Evolutionary conservation across 2,329 filamentous ascomycete genomes (phyloP), one percentile per base, ranked within the genome.

Genomic region (Dactylellina leptospora): DNA sequence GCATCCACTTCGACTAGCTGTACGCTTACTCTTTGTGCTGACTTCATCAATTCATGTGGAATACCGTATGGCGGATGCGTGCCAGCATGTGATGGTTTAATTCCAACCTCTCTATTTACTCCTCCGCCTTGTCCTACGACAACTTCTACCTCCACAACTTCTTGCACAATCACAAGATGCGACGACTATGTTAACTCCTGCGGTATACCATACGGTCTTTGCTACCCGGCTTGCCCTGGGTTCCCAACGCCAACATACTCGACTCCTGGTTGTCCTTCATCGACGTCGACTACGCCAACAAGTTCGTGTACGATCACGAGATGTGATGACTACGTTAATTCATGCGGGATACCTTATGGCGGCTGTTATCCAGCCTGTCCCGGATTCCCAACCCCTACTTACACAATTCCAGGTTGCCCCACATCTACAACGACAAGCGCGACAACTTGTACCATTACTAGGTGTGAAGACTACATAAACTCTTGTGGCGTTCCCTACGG

Each of bases 301-400:
- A 38, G 33, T n/a, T 13, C 50, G 6, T 60, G 58, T 10, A 51
- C 11, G 16, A 3, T 51, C 1, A 73, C 61, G 9, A 50, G 73
- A 33, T 74, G 73, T 36, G 73, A 51, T 9, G 73, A 74, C 40
- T 74, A 66, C 23, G 33, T 72, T 22, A 74, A 74, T 44, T 54
- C 45, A 9, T 74, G 72, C 25, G 48, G 66, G n/a, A 28, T 70
- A 25, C 30, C 18, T n/a, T 70, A 70, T 36, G 63, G 63, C 22
- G 63, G 63, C 2, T 70, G 63, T 23, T 70, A 55, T 13, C 40
- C 73, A 27, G 64, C 70, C 3, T 59, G 63, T 33, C 10, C 8
- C 4, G 50, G 40, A 10, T 2, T 54, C 40, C 11, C 20, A 22
- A 44, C 40, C 3, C 13, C 30, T 33, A 13, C 30, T 6, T 33